Percentiles rank a stretch among this genome's conserved stretches.
Evolutionary conservation across 2,329 filamentous ascomycete genomes (phyloP).

Genomic region (Thermoascus crustaceus): DNA sequence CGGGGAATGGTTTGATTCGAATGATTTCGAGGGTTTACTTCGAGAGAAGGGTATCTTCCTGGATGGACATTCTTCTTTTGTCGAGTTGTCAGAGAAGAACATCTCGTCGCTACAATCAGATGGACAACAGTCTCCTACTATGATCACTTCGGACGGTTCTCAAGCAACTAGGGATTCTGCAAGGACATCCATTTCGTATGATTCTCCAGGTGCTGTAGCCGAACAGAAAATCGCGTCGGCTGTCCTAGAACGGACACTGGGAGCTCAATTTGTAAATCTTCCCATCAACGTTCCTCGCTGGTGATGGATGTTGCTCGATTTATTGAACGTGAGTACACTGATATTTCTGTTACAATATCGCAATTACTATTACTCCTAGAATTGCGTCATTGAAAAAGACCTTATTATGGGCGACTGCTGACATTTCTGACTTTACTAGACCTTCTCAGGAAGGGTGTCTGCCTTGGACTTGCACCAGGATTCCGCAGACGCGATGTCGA

Average conservation of each 20-base stretch:
- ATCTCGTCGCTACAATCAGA: not conserved
- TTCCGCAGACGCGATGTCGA: constrained; percentile 9
- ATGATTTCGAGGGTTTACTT: constrained; percentile 67
- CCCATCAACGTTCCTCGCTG: not conserved
- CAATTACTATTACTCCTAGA: too few species aligned
- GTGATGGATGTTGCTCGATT: constrained; percentile 7
- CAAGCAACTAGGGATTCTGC: too few species aligned
- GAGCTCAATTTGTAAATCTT: too few species aligned
- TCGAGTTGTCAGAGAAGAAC: constrained; percentile 9
- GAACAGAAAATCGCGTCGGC: too few species aligned
- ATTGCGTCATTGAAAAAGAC: too few species aligned
- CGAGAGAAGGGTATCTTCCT: constrained; percentile 30
- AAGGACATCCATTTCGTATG: too few species aligned
- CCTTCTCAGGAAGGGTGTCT: constrained; percentile 5
- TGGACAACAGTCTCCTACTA: not conserved
- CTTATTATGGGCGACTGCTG: not conserved
- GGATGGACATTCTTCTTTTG: constrained; percentile 16
- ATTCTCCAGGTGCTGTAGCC: too few species aligned
- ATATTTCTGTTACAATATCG: too few species aligned
- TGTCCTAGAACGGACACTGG: too few species aligned
- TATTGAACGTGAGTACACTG: constrained; percentile 4
- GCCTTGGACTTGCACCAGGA: constrained; percentile 9
- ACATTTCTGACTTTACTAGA: not conserved
- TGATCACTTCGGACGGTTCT: too few species aligned
- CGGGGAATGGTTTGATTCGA: constrained; percentile 64